A percentile compares a stretch with the other conserved stretches of the same genome.
These are phyloP conservation scores for Botrytis hyacinthi DNA, from an alignment of 2,329 filamentous ascomycete species.

Conservation along the genomic window DNA sequence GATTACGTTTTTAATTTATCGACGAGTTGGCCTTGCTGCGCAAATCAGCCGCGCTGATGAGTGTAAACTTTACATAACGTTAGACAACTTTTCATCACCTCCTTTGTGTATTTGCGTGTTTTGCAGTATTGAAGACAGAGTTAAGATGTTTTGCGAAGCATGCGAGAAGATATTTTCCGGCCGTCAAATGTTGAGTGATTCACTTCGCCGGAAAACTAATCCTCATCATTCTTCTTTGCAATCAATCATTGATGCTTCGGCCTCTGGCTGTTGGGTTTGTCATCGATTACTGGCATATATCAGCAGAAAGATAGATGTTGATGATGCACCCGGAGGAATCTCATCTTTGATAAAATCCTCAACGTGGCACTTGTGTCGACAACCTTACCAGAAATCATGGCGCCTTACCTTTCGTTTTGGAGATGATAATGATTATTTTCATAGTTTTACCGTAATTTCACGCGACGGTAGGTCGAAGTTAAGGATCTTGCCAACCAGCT, in stretches of 20 bases:
- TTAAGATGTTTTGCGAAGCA: not conserved
- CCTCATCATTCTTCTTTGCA: slow-evolving; percentile 7
- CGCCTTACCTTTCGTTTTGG: fast-evolving
- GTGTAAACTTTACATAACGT: not conserved
- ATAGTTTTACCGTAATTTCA: fast-evolving
- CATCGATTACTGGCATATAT: not conserved
- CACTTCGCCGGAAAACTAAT: no score
- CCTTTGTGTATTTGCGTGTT: not conserved
- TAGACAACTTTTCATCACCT: not conserved
- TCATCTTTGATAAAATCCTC: not conserved
- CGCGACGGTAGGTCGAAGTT: not conserved
- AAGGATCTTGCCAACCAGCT: not conserved
- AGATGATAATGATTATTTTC: fast-evolving
- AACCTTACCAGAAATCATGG: no score
- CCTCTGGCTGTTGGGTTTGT: slow-evolving; percentile 7
- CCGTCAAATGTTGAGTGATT: not conserved
- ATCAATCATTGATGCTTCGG: not conserved
- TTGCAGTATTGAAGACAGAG: fast-evolving
- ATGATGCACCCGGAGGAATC: not conserved
- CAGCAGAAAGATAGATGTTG: fast-evolving
- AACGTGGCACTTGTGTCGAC: fast-evolving
- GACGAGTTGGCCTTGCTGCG: not conserved
- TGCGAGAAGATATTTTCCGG: not conserved
- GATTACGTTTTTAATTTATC: not conserved
- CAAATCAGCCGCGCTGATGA: not conserved